phyloP scores from a whole-genome alignment of 1,284 basidiomycete genomes.

The Ceratobasidium sp. region DNA sequence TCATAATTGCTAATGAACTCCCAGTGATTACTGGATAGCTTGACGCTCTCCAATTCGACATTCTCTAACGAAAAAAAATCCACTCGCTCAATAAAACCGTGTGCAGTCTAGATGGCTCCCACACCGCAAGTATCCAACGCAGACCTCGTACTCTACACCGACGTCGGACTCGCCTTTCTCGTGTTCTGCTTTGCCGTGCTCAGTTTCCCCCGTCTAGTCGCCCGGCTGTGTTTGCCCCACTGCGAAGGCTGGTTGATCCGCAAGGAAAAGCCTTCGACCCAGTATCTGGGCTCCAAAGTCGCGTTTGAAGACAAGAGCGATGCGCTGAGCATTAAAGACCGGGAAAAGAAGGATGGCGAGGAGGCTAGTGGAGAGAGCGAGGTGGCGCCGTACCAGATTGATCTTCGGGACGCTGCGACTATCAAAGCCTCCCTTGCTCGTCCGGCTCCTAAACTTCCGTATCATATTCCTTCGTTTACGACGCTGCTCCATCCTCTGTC shows the following conservation, averaged over 20 bases:
- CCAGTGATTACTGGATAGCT: constrained; percentile 29
- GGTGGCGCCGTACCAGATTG: constrained; percentile 43
- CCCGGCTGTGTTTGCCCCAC: constrained; percentile 56
- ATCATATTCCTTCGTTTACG: constrained; percentile 45
- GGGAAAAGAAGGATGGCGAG: neutral
- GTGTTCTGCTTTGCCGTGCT: constrained; percentile 52
- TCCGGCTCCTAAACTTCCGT: neutral
- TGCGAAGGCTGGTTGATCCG: constrained; percentile 46
- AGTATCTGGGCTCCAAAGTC: neutral
- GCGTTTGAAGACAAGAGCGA: neutral
- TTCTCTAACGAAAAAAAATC: constrained; percentile 24
- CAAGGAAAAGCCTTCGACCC: constrained; percentile 13
- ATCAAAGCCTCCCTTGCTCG: constrained; percentile 13
- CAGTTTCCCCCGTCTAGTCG: constrained; percentile 54
- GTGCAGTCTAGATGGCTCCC: constrained; percentile 44
- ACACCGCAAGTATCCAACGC: constrained; percentile 24
- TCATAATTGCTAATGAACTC: neutral
- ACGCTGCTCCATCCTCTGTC: constrained; percentile 47
- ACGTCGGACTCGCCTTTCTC: constrained; percentile 50
- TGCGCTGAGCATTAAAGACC: neutral
- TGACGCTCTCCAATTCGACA: constrained; percentile 43
- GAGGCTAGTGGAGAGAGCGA: constrained; percentile 4
- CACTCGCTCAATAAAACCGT: no score
- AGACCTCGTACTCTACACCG: constrained; percentile 53
- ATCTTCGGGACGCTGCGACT: constrained; percentile 20